Evolutionary conservation across 768 basidiomycete species (phyloP).

Genomic region (Chalciporus chontae): DNA sequence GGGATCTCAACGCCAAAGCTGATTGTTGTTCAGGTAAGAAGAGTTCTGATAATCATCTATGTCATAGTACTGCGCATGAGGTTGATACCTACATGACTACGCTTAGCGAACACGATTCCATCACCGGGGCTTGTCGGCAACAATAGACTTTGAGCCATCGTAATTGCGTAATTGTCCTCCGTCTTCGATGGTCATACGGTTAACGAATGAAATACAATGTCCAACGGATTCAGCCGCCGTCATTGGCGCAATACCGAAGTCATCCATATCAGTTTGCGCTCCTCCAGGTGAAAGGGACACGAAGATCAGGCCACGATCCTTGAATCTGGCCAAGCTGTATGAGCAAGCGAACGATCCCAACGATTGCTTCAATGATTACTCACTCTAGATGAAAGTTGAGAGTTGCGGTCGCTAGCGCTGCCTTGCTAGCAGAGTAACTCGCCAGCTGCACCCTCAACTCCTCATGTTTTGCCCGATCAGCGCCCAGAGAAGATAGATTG

Average conservation of each 20-base stretch:
- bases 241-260: constrained; percentile 6
- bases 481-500: constrained; percentile 6
- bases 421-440: constrained; percentile 8
- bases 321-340: not conserved
- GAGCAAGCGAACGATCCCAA: not conserved
- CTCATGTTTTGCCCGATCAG: constrained; percentile 1
- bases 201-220: constrained; percentile 3
- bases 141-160: constrained; percentile 2
- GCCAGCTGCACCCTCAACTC: constrained; percentile 2
- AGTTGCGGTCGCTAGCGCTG: constrained; percentile 1
- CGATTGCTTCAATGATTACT: not conserved
- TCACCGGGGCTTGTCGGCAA: constrained; percentile 1
- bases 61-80: too few species aligned
- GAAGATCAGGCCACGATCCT: constrained; percentile 1
- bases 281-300: constrained; percentile 6
- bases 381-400: constrained; percentile 7
- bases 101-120: not conserved
- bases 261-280: constrained; percentile 7
- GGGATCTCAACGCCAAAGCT: too few species aligned
- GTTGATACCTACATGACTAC: too few species aligned
- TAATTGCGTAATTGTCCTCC: constrained; percentile 7
- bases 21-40: too few species aligned
- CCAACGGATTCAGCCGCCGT: constrained; percentile 1
- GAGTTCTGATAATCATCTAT: too few species aligned
- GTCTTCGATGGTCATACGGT: constrained; percentile 2